Evolutionary conservation across 768 basidiomycete species (phyloP), one percentile per base, ranked within the genome.

Genomic region (Pholiota conissans): DNA sequence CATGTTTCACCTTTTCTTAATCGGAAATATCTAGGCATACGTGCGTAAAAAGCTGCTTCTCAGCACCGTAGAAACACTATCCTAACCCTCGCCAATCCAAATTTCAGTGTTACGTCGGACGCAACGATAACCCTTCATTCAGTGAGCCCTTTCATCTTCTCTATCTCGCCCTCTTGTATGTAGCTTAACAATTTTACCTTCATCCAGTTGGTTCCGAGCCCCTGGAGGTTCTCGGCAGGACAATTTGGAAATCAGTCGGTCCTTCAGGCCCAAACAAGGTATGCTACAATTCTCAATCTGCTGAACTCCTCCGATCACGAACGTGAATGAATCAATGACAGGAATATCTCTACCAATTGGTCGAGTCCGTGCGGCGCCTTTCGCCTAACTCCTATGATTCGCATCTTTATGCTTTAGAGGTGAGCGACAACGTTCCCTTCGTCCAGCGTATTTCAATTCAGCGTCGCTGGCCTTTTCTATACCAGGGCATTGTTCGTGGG

Each of bases 181-280:
- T n/a, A n/a, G n/a, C n/a, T n/a, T n/a, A n/a, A 58, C 40, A 2
- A 5, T 51, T 48, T 13, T 24, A n/a, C 7, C 13, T 35, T 46
- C 47, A 13, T 27, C 9, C 58, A 95, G 95, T 93, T 47, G 95
- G 92, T 2, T 87, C 89, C 6, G 91, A 95, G 68, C 85, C 89
- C 0, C 73, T 94, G n/a, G 82, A 86, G 35, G 55, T 63, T 2
- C 82, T 95, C 3, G 86, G 93, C 0, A 65, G 80, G 29, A 76
- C 76, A 3, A 96, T 98, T 49, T 89, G 86, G 81, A 70, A 72
- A 24, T 86, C 90, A 0, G 79, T 84, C 0, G 95, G 95, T 0
- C 94, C 95, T 0, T 97, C 95, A 0, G 95, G 95, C 0, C 82
- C 76, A 2, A 98, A 98, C 76, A 95, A 94, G 78, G 94, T 90